Conservation (phyloP, 2,329 filamentous ascomycete genomes). For the Colletotrichum filicis region DNA sequence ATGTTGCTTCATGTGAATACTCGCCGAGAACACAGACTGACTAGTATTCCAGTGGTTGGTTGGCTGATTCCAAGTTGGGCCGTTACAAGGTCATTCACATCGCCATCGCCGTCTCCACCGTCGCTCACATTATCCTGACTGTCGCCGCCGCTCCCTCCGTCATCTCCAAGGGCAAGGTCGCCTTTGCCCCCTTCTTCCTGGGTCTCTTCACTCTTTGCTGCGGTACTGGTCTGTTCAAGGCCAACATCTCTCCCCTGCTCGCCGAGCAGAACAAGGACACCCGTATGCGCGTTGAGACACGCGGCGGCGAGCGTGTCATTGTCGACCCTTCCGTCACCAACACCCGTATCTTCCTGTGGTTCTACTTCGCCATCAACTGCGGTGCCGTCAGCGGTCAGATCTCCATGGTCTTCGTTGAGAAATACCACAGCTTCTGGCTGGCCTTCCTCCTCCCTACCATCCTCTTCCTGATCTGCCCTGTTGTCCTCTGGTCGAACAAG, state of each 20-base stretch:
- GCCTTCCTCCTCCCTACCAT: constrained; percentile 75
- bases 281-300: constrained; percentile 65
- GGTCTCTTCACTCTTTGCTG: constrained; percentile 66
- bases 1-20: constrained; percentile 38
- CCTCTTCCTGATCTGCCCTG: constrained; percentile 71
- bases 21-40: background rate
- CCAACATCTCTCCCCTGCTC: constrained; percentile 79
- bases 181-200: constrained; percentile 76
- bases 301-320: constrained; percentile 73
- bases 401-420: constrained; percentile 78
- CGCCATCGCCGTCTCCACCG: constrained; percentile 72
- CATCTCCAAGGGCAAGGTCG: constrained; percentile 65
- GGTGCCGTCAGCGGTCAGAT: constrained; percentile 71
- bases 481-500: constrained; percentile 70
- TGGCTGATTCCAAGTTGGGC: constrained; percentile 78
- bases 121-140: constrained; percentile 75
- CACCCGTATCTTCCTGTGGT: constrained; percentile 75
- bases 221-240: constrained; percentile 84
- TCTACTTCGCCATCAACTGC: constrained; percentile 69
- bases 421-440: constrained; percentile 81
- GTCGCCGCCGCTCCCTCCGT: constrained; percentile 72
- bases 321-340: constrained; percentile 77
- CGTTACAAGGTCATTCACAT: constrained; percentile 79
- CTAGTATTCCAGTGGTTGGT: constrained; percentile 51
- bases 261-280: constrained; percentile 75